Evolutionary conservation across 2,329 filamentous ascomycete genomes (phyloP), one percentile per base, ranked within the genome.

Genomic region (Neocucurbitaria cava): DNA sequence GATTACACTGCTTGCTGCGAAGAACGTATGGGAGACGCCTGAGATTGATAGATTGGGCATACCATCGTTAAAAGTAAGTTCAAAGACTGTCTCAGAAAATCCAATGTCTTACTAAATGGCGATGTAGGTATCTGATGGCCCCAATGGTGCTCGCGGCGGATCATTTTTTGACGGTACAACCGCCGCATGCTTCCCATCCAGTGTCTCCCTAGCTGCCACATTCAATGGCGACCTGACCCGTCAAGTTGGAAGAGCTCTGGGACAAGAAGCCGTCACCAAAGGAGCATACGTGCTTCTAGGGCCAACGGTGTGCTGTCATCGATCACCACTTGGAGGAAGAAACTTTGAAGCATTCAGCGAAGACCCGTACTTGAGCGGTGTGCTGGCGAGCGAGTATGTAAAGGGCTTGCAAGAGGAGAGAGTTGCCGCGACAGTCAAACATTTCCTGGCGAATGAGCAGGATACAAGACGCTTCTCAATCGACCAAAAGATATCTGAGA

Each of bases 141-240:
- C 87, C 41, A 89, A 89, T 65, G 87, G 87, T 43, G 82, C 87
- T n/a, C 81, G 87, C 53, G 87, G 86, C 23, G 58, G 52, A 1
- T 82, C 81, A 52, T 88, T 87, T 79, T 88, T 88, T 74, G 82
- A 85, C 60, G 84, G 86, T 42, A 78, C 75, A 10, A 73, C 89
- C 76, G 89, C 89, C 20, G 89, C 89, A 15, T 83, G 90, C 43
- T 88, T 92, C 58, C 89, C 89, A 7, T 91, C 89, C 59, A 88
- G 88, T 52, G 86, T 90, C 46, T 89, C 87, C 0, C 80, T 92
- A 10, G 70, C 66, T 0, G 67, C 69, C 6, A 71, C 69, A 0
- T 73, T 67, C 50, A 64, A 72, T 49, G 60, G 52, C 30, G 45
- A 50, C 8, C 59, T 72, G n/a, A 55, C 62, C 8, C 52, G 54